Percentiles rank a stretch among this genome's conserved stretches.
Evolutionary conservation across 805 yeast species (phyloP).

Genomic region (Candida dajiaensis): DNA sequence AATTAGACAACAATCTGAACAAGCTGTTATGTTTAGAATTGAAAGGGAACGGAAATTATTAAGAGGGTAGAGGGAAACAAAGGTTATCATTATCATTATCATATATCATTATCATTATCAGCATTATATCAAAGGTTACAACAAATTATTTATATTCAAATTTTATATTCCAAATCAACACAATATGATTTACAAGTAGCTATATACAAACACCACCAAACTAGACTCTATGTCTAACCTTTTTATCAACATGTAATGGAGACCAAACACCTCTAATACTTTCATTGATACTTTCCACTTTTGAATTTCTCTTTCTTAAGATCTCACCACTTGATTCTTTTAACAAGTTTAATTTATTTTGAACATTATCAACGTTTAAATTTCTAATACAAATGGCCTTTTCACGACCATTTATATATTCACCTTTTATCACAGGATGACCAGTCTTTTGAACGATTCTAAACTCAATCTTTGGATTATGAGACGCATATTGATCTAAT

Average conservation of each 20-base stretch:
- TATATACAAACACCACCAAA: no score
- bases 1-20: constrained; percentile 19
- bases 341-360: constrained; percentile 56
- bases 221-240: constrained; percentile 30
- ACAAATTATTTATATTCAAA: neutral
- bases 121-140: neutral
- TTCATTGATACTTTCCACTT: constrained; percentile 73
- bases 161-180: neutral
- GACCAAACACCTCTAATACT: constrained; percentile 98
- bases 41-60: constrained; percentile 21
- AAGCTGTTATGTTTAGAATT: constrained; percentile 21
- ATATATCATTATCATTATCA: neutral
- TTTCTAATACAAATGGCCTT: constrained; percentile 77
- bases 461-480: constrained; percentile 65
- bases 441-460: constrained; percentile 67
- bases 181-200: no score
- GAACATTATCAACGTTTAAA: constrained; percentile 53
- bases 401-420: constrained; percentile 39
- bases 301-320: constrained; percentile 57
- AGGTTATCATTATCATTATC: neutral
- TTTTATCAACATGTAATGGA: constrained; percentile 72
- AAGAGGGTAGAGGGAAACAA: constrained; percentile 1
- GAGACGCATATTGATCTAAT: constrained; percentile 48
- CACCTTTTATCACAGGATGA: constrained; percentile 70
- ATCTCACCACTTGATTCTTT: constrained; percentile 64